Evolutionary conservation across 192 early-diverging fungal species (phyloP).

Genomic region (Glomus cerebriforme): DNA sequence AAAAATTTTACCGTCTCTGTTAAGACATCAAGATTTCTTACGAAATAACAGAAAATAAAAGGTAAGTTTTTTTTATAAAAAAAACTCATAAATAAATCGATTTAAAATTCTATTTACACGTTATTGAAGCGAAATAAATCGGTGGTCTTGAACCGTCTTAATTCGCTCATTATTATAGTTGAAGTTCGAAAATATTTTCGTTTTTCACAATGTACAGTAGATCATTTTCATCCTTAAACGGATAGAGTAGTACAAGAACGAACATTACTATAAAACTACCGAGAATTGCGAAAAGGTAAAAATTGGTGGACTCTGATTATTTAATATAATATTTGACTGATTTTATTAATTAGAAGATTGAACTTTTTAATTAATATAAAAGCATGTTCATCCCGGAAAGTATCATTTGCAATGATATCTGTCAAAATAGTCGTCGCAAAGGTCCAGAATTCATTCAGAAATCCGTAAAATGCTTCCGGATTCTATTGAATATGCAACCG

Average conservation of each 20-base stretch:
- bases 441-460: slow-evolving; percentile 28
- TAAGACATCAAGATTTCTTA: slow-evolving; percentile 86
- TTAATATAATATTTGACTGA: neutral
- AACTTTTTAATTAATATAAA: neutral
- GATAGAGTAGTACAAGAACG: too few relatives aligned
- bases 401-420: slow-evolving; percentile 33
- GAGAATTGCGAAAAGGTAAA: slow-evolving; percentile 24
- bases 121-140: slow-evolving; percentile 96
- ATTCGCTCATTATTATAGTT: slow-evolving; percentile 37
- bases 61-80: neutral
- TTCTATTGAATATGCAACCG: slow-evolving; percentile 21
- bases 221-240: too few relatives aligned
- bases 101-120: slow-evolving; percentile 54
- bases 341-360: neutral
- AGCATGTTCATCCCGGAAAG: slow-evolving; percentile 24
- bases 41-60: slow-evolving; percentile 9
- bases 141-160: slow-evolving; percentile 71
- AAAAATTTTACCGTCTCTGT: slow-evolving; percentile 80
- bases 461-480: slow-evolving; percentile 24
- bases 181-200: too few relatives aligned
- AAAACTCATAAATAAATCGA: neutral
- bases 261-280: too few relatives aligned
- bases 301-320: neutral
- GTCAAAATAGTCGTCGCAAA: slow-evolving; percentile 34
- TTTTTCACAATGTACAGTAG: too few relatives aligned